A percentile compares a stretch with the other conserved stretches of the same genome.
Conservation (phyloP, 116 monocot genomes). For the Iris pallida region DNA sequence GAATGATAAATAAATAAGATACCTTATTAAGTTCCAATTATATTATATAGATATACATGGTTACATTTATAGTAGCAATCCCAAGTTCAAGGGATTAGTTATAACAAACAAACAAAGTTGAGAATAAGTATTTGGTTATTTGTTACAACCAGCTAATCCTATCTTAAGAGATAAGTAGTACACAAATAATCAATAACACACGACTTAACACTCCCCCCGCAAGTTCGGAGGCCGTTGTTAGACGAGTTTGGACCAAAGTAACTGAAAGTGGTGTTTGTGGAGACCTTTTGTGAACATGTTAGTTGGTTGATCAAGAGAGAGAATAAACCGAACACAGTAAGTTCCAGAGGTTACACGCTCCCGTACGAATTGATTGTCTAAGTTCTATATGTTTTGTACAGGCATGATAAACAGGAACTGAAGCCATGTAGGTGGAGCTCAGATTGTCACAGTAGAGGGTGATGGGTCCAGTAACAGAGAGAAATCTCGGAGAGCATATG, state of each 20-base stretch:
- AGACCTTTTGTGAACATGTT: constrained; percentile 6
- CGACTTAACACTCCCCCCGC: background rate
- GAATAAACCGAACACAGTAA: background rate
- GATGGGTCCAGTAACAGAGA: background rate
- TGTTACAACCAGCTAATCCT: background rate
- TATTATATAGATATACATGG: background rate
- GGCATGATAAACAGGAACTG: background rate
- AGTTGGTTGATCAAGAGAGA: background rate
- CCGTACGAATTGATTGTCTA: background rate
- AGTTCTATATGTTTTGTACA: background rate
- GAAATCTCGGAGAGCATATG: background rate
- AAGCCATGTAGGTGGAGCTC: constrained; percentile 4
- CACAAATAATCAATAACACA: background rate
- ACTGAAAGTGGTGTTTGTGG: background rate
- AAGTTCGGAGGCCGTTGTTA: background rate
- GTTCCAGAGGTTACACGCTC: background rate
- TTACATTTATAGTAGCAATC: background rate
- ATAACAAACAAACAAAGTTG: background rate
- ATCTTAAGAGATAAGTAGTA: background rate
- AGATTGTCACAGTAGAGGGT: constrained; percentile 1
- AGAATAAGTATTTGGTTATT: too few species aligned
- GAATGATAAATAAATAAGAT: too few species aligned
- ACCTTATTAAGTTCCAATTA: too few species aligned
- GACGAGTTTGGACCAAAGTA: background rate
- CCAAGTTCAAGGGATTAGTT: background rate